Conservation (phyloP, 352 stramenopile species). For the Globisporangium heterothallicum region DNA sequence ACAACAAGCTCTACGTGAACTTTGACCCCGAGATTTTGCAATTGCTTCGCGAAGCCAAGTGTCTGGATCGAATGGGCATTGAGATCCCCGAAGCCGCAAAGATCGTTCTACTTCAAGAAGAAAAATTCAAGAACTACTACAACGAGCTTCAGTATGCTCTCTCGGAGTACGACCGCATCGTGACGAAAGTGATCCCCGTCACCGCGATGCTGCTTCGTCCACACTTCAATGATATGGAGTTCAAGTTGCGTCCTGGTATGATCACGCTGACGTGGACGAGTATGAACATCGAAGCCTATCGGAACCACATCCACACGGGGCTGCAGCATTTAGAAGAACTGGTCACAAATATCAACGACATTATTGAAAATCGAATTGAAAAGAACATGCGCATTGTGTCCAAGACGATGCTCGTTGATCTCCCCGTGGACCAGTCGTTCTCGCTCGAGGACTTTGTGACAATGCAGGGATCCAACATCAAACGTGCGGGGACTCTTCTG, state of each 20-base stretch:
- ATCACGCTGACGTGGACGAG: conserved; percentile 99
- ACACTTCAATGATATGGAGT: conserved; percentile 99
- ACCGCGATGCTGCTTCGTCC: conserved; percentile 94
- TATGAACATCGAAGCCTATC: conserved; percentile 99
- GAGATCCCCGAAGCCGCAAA: conserved; percentile 97
- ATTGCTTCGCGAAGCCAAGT: conserved; percentile 96
- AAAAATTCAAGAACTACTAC: conserved; percentile 99
- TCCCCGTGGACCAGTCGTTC: conserved; percentile 95
- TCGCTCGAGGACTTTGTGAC: conserved; percentile 97
- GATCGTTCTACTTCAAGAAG: conserved; percentile 96
- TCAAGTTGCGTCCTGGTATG: conserved; percentile 97
- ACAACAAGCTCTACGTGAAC: conserved; percentile 98
- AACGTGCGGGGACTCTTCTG: conserved; percentile 85
- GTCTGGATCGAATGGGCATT: conserved; percentile 97
- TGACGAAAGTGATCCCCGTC: conserved; percentile 96
- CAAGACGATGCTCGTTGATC: conserved; percentile 96
- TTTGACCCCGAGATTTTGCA: conserved; percentile 98
- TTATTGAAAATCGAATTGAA: conserved; percentile 99
- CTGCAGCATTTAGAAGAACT: conserved; percentile 96
- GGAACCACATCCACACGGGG: conserved; percentile 89
- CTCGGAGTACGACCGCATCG: conserved; percentile 96
- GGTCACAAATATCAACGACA: conserved; percentile 98
- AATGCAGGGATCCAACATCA: conserved; percentile 95
- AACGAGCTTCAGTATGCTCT: conserved; percentile 96
- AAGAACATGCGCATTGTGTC: conserved; percentile 98